Percentiles rank a stretch among this genome's conserved stretches.
Evolutionary conservation across 1,139 yeast species (phyloP).

Genomic region (Torulaspora pretoriensis): DNA sequence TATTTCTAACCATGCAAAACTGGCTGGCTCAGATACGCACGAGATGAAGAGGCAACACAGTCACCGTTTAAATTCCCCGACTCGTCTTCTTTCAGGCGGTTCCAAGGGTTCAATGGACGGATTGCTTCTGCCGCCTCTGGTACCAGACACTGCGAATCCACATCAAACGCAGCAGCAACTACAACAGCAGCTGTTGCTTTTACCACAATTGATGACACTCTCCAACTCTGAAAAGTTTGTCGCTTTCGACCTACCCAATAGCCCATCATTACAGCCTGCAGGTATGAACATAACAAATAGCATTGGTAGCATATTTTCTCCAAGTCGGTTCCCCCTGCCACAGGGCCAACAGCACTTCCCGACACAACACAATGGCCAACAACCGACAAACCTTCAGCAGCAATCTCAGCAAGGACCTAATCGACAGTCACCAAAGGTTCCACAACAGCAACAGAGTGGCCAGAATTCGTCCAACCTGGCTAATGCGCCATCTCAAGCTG

Average conservation of each 20-base stretch:
- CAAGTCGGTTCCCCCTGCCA: conserved; percentile 22
- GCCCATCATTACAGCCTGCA: conserved; percentile 28
- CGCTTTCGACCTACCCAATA: conserved; percentile 25
- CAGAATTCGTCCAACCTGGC: conserved; percentile 8
- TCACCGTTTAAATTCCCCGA: conserved; percentile 12
- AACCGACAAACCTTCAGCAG: conserved; percentile 18
- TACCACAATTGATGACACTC: conserved; percentile 20
- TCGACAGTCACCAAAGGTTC: conserved; percentile 4
- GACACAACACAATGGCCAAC: conserved; percentile 27
- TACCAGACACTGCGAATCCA: conserved; percentile 11
- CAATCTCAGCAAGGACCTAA: conserved; percentile 10
- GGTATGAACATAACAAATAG: conserved; percentile 31
- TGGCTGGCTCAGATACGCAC: conserved; percentile 6
- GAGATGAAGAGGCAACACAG: conserved; percentile 6
- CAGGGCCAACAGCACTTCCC: conserved; percentile 24
- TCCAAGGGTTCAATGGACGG: conserved; percentile 16
- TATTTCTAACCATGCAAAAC: conserved; percentile 3
- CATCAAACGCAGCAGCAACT: conserved; percentile 23
- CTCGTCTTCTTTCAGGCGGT: conserved; percentile 6
- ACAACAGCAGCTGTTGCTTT: conserved; percentile 26
- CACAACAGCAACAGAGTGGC: conserved; percentile 8
- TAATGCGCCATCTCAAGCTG: conserved; percentile 2
- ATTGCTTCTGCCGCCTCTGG: conserved; percentile 18
- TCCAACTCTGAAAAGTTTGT: conserved; percentile 26
- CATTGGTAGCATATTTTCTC: conserved; percentile 29